Conservation (phyloP, 345 rosid genomes). For the Orychophragmus violaceus region DNA sequence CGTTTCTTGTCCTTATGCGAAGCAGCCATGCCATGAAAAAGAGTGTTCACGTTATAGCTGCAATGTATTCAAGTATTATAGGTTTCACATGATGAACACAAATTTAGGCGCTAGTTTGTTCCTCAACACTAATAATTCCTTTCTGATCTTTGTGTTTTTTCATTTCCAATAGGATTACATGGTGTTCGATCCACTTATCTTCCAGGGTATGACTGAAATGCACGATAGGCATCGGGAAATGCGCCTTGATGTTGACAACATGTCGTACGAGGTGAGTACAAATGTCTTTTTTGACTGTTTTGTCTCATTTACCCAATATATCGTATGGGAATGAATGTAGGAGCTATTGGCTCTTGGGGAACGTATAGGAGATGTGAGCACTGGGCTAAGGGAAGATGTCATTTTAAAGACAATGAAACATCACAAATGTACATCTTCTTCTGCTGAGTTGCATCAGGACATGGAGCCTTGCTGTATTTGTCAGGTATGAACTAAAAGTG, state of each 20-base stretch:
- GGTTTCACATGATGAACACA: background rate
- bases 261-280: conserved; percentile 81
- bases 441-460: conserved; percentile 33
- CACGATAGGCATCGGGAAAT: conserved; percentile 87
- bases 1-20: background rate
- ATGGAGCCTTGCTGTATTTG: conserved; percentile 85
- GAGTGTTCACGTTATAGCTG: background rate
- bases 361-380: conserved; percentile 79
- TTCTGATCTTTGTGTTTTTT: background rate
- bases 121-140: background rate
- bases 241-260: conserved; percentile 96
- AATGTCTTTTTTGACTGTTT: conserved; percentile 4
- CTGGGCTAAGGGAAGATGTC: conserved; percentile 75
- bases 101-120: background rate
- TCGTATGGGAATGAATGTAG: conserved; percentile 34
- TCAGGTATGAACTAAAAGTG: conserved; percentile 43
- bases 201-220: conserved; percentile 61
- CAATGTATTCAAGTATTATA: background rate
- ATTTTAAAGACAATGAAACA: conserved; percentile 49
- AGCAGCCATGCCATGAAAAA: background rate
- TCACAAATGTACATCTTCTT: conserved; percentile 32
- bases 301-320: background rate
- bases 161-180: conserved; percentile 57
- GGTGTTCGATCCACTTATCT: conserved; percentile 68
- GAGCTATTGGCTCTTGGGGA: conserved; percentile 88